These are phyloP conservation scores for Penicillium malachiteum DNA, from an alignment of 495 filamentous ascomycete genomes.

Conservation along the genomic window DNA sequence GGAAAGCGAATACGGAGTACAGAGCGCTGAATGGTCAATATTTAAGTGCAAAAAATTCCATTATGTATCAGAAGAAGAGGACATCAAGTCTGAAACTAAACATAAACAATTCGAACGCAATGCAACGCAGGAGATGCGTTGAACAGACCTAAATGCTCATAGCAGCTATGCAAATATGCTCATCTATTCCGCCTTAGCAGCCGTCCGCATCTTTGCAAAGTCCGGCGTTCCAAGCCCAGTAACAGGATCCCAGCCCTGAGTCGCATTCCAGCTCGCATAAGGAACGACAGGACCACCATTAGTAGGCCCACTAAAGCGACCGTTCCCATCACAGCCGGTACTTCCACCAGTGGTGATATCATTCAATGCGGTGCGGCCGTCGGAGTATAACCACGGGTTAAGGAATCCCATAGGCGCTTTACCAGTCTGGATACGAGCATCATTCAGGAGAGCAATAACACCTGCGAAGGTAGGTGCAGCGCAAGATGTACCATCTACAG, in stretches of 20 bases:
- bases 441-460: constrained; percentile 66
- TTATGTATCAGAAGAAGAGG: no score
- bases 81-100: no score
- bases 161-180: not conserved
- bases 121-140: no score
- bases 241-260: constrained; percentile 61
- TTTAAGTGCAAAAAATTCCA: no score
- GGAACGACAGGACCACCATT: constrained; percentile 41
- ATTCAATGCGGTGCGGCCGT: constrained; percentile 52
- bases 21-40: no score
- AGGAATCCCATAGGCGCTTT: constrained; percentile 65
- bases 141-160: no score
- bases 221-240: constrained; percentile 58
- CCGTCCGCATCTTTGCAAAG: constrained; percentile 38
- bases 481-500: constrained; percentile 65
- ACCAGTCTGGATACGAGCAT: constrained; percentile 56
- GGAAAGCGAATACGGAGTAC: no score
- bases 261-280: constrained; percentile 51
- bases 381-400: constrained; percentile 71
- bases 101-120: no score
- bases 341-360: constrained; percentile 63
- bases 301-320: constrained; percentile 37
- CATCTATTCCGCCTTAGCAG: constrained; percentile 18
- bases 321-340: constrained; percentile 56
- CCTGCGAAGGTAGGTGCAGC: constrained; percentile 62